Percentiles rank a stretch among this genome's conserved stretches.
Conservation (phyloP, 345 rosid species). For the Eucalyptus sp. region DNA sequence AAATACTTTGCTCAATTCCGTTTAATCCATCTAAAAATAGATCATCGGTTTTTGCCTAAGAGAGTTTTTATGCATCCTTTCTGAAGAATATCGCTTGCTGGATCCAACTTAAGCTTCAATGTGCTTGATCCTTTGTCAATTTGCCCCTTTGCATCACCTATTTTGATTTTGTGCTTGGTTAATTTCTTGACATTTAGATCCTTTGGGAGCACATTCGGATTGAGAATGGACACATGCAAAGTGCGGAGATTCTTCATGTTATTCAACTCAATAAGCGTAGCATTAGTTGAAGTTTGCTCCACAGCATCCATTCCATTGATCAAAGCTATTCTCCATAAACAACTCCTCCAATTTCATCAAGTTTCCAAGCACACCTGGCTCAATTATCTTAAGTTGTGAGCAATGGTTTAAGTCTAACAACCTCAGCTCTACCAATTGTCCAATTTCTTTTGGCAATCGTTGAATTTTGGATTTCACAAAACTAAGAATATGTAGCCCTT, state of each 20-base stretch:
- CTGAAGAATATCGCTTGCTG: accelerated
- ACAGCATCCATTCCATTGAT: accelerated
- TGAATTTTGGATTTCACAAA: neutral
- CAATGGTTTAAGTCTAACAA: neutral
- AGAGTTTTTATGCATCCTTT: too few relatives aligned
- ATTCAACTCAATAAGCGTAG: accelerated
- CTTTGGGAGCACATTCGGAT: neutral
- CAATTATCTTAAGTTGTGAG: neutral
- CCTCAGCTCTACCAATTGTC: neutral
- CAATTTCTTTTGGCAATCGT: neutral
- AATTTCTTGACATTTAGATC: neutral
- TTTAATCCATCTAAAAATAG: too few relatives aligned
- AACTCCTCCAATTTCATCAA: neutral
- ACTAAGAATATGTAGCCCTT: neutral
- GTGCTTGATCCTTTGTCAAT: too few relatives aligned
- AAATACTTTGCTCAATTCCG: too few relatives aligned
- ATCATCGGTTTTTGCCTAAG: too few relatives aligned
- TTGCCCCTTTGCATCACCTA: accelerated
- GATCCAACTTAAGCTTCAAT: too few relatives aligned
- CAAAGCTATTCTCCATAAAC: neutral
- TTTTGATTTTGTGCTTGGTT: neutral
- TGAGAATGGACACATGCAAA: accelerated
- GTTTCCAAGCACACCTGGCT: neutral
- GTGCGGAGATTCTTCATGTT: accelerated
- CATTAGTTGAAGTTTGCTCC: neutral